Percentiles rank a stretch among this genome's conserved stretches.
Evolutionary conservation across 176 grass and related monocot species (phyloP).

Genomic region (Avena eriantha): DNA sequence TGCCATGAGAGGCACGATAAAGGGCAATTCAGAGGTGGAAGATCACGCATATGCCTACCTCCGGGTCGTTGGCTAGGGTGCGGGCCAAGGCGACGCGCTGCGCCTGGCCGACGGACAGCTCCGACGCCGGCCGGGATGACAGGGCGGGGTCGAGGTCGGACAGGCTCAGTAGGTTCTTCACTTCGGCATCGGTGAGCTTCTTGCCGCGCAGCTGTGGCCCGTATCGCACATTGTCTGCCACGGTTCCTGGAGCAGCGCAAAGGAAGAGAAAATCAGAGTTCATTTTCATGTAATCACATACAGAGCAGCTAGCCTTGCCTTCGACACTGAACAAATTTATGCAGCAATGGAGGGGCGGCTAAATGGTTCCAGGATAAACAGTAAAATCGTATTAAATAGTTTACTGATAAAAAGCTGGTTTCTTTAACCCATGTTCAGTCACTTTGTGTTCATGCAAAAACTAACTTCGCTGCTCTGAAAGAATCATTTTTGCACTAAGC

Average conservation of each 20-base stretch:
- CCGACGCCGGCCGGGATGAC: conserved; percentile 54
- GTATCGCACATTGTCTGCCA: conserved; percentile 83
- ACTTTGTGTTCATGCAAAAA: neutral
- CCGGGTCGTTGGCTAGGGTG: conserved; percentile 90
- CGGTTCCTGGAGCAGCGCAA: conserved; percentile 52
- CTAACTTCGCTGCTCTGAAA: neutral
- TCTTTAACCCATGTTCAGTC: neutral
- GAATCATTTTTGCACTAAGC: neutral
- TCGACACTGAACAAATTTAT: neutral
- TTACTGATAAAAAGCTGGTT: neutral
- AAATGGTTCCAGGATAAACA: neutral
- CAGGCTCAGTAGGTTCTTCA: conserved; percentile 59
- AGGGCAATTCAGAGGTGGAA: rapidly evolving
- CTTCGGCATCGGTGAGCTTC: conserved; percentile 72
- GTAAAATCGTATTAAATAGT: neutral
- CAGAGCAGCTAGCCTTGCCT: neutral
- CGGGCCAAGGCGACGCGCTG: conserved; percentile 91
- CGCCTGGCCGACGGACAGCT: conserved; percentile 91
- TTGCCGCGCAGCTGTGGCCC: conserved; percentile 80
- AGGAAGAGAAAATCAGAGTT: neutral
- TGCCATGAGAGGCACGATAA: neutral
- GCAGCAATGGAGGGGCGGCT: neutral
- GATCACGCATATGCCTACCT: conserved; percentile 37
- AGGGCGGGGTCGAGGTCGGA: conserved; percentile 71
- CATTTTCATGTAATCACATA: neutral